These are phyloP conservation scores for Backusella circina DNA, from an alignment of 192 early-diverging fungal species.

Conservation along the genomic window DNA sequence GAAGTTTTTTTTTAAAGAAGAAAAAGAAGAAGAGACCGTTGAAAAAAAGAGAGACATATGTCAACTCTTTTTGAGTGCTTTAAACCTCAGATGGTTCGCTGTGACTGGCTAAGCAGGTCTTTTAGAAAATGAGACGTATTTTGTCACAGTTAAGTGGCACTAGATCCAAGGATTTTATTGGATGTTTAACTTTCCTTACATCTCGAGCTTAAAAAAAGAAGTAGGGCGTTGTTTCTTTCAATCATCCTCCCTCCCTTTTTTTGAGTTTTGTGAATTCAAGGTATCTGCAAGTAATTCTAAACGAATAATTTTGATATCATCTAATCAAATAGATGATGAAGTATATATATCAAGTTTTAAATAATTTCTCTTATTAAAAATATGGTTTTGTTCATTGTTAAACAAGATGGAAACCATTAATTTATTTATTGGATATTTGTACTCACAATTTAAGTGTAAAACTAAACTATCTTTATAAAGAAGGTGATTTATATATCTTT, in stretches of 20 bases:
- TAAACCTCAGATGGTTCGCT: neutral
- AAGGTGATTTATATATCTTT: neutral
- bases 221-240: neutral
- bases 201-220: neutral
- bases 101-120: neutral
- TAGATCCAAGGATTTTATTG: neutral
- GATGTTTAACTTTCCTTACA: neutral
- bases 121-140: conserved; percentile 1
- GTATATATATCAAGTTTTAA: neutral
- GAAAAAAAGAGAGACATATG: neutral
- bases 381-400: neutral
- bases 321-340: neutral
- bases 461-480: neutral
- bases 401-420: neutral
- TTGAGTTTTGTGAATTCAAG: no score
- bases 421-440: neutral
- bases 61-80: neutral
- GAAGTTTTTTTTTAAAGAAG: neutral
- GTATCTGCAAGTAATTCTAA: neutral
- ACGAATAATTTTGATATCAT: neutral
- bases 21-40: neutral
- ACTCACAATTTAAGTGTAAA: neutral
- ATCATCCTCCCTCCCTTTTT: no score
- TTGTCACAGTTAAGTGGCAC: conserved; percentile 5
- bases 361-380: neutral